phyloP scores from a whole-genome alignment of 345 rosid genomes.

The Eucalyptus dawsonii region DNA sequence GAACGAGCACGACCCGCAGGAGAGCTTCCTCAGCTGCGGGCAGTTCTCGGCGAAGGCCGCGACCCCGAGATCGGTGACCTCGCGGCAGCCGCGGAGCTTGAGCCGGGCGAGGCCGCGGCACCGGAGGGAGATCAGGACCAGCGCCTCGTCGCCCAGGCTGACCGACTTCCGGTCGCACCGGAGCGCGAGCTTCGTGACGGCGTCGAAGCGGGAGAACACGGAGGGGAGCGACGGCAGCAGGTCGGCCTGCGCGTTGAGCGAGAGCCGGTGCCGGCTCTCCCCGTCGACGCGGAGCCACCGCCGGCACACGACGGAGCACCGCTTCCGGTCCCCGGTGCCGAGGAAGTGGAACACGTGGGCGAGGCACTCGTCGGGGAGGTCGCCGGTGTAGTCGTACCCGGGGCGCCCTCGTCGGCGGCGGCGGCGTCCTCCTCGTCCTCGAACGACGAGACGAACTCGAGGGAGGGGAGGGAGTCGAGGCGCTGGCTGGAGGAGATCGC shows the following conservation, averaged over 20 bases:
- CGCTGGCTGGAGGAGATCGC: neutral
- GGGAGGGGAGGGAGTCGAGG: neutral
- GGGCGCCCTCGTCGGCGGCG: neutral
- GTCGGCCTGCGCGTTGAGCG: constrained; percentile 53
- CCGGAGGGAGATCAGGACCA: constrained; percentile 38
- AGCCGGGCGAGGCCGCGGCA: constrained; percentile 61
- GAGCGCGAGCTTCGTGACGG: constrained; percentile 63
- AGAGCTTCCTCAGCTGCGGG: constrained; percentile 45
- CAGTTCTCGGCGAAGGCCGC: constrained; percentile 44
- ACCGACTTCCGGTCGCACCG: constrained; percentile 56
- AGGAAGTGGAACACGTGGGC: constrained; percentile 72
- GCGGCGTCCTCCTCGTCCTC: neutral
- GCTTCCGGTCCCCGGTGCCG: constrained; percentile 49
- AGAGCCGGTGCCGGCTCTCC: constrained; percentile 52
- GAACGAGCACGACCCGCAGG: constrained; percentile 70
- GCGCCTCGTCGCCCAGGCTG: constrained; percentile 56
- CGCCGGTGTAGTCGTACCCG: constrained; percentile 3
- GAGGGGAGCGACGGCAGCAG: constrained; percentile 21
- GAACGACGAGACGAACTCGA: neutral
- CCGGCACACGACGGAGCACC: constrained; percentile 61
- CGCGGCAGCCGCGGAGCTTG: constrained; percentile 94
- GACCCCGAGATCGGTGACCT: constrained; percentile 70
- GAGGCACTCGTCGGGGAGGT: constrained; percentile 78
- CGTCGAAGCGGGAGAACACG: constrained; percentile 55
- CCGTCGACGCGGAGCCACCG: constrained; percentile 85